These are phyloP conservation scores for Aspergillus sp. DNA, from an alignment of 2,329 filamentous ascomycete species.

Conservation along the genomic window DNA sequence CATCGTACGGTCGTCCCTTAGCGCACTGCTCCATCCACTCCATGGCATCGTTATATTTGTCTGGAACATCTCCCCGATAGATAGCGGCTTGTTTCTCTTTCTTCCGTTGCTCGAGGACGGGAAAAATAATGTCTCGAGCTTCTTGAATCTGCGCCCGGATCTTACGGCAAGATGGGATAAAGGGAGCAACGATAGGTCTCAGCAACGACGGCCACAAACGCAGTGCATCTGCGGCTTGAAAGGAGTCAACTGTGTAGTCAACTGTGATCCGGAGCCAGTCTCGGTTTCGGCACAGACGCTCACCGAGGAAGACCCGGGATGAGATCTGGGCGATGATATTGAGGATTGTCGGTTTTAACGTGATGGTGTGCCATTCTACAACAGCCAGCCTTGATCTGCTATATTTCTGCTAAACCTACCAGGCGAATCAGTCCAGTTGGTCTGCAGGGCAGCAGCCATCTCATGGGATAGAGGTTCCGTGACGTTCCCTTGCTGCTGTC, in stretches of 20 bases:
- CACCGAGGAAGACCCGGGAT: neutral
- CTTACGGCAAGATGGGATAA: neutral
- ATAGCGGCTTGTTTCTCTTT: neutral
- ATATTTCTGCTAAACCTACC: no score
- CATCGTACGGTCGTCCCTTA: neutral
- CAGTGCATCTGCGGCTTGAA: neutral
- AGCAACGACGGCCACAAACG: neutral
- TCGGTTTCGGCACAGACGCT: neutral
- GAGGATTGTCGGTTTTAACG: neutral
- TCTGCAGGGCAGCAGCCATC: no score
- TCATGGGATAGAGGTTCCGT: no score
- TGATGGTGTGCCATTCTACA: neutral
- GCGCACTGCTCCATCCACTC: neutral
- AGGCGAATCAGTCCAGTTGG: no score
- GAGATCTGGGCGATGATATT: neutral
- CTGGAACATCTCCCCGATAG: rapidly evolving
- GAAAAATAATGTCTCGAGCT: neutral
- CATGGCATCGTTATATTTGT: neutral
- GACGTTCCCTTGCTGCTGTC: no score
- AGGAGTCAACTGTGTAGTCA: neutral
- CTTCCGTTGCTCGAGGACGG: neutral
- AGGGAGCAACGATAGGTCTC: neutral
- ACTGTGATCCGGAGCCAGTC: neutral
- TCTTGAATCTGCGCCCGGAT: neutral
- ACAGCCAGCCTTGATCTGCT: no score